phyloP scores from a whole-genome alignment of 208 protist genomes.

The Crithidia fasciculata region DNA sequence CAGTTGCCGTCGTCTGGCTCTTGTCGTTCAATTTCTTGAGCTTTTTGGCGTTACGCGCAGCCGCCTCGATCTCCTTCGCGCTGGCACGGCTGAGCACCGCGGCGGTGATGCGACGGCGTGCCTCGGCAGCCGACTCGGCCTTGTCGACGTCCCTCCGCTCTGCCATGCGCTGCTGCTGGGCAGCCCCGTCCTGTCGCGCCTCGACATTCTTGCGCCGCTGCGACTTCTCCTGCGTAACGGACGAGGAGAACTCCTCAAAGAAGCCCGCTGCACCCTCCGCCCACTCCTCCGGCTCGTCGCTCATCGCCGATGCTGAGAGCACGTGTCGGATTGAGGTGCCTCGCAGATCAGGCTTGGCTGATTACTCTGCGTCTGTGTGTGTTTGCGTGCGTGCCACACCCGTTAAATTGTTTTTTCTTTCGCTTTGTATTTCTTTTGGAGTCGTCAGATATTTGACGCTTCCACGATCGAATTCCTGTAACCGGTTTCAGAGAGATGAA shows the following conservation, averaged over 20 bases:
- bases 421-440: neutral
- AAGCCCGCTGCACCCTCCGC: conserved; percentile 67
- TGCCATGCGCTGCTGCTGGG: conserved; percentile 4
- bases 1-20: neutral
- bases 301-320: neutral
- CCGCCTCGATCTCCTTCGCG: conserved; percentile 58
- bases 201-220: conserved; percentile 55
- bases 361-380: conserved; percentile 10
- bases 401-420: neutral
- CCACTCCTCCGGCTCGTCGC: conserved; percentile 44
- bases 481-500: neutral
- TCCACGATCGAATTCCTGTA: neutral
- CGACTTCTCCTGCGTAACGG: conserved; percentile 39
- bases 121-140: conserved; percentile 46
- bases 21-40: conserved; percentile 15
- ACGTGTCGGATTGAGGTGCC: too few relatives aligned
- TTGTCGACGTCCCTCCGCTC: conserved; percentile 30
- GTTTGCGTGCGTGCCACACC: conserved; percentile 1
- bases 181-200: conserved; percentile 21
- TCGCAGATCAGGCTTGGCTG: neutral
- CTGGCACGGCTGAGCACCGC: conserved; percentile 65
- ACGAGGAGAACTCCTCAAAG: conserved; percentile 60
- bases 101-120: conserved; percentile 64
- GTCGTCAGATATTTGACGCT: neutral
- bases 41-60: conserved; percentile 32